phyloP scores from a whole-genome alignment of 1,284 basidiomycete species.

The Porogramme epimiltina region DNA sequence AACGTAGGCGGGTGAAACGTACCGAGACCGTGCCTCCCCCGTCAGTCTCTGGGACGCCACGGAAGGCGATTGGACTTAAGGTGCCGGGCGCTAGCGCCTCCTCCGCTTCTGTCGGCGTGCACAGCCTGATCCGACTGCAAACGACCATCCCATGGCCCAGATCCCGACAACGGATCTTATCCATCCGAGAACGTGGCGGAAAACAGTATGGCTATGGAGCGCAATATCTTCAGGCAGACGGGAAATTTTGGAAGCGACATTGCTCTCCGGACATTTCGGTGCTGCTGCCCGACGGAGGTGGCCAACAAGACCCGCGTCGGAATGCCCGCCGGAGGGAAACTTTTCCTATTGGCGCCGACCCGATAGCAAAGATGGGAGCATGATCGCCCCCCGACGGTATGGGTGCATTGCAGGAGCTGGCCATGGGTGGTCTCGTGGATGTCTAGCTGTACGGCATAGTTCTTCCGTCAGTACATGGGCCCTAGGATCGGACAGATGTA shows the following conservation, averaged over 20 bases:
- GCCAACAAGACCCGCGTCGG: background rate
- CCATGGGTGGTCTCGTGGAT: background rate
- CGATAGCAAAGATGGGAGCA: too few relatives aligned
- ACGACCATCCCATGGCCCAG: background rate
- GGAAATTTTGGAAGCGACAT: background rate
- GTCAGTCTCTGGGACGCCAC: too few relatives aligned
- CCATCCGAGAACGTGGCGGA: background rate
- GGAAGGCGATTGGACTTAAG: background rate
- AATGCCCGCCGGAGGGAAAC: background rate
- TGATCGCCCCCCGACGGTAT: background rate
- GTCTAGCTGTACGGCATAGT: background rate
- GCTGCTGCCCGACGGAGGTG: background rate
- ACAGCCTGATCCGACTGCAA: slow-evolving; percentile 11
- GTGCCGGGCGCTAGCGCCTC: slow-evolving; percentile 8
- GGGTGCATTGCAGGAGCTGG: background rate
- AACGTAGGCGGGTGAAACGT: slow-evolving; percentile 14
- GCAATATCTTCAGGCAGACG: background rate
- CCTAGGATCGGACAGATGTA: background rate
- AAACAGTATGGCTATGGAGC: background rate
- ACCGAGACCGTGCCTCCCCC: slow-evolving; percentile 8
- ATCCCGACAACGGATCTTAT: background rate
- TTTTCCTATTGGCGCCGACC: background rate
- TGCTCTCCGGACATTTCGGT: background rate
- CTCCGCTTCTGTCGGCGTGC: slow-evolving; percentile 23
- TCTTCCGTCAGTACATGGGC: background rate